A percentile compares a stretch with the other conserved stretches of the same genome.
Conservation (phyloP, 495 filamentous ascomycete genomes). For the Tuber umbilicatum region DNA sequence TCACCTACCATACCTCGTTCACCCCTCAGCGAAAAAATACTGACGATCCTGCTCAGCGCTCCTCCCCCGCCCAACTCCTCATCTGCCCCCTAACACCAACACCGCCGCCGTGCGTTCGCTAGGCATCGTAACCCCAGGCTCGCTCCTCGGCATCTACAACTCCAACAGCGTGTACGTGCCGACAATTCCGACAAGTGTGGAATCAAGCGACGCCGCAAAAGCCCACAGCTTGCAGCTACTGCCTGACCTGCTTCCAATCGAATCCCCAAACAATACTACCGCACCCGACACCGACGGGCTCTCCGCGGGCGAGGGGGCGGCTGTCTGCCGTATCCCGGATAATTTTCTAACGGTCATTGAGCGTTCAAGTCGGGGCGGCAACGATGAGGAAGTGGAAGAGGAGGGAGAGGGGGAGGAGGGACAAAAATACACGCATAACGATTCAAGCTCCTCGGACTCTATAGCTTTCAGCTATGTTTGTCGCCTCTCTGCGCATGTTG, state of each 20-base stretch:
- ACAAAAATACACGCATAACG: background rate
- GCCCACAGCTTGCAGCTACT: background rate
- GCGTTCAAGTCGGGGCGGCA: background rate
- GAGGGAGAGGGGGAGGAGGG: background rate
- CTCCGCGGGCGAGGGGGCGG: background rate
- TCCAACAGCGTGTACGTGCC: background rate
- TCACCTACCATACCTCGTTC: background rate
- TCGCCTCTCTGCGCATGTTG: background rate
- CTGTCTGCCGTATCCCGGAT: background rate
- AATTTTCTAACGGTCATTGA: background rate
- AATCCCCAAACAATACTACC: background rate
- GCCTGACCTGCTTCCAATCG: background rate
- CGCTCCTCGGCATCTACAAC: background rate
- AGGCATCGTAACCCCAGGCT: background rate
- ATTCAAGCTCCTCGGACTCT: background rate
- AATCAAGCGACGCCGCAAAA: background rate
- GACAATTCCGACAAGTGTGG: background rate
- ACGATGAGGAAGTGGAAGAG: background rate
- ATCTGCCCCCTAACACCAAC: background rate
- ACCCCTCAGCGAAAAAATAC: background rate
- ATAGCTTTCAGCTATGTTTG: background rate
- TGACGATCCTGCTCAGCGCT: background rate
- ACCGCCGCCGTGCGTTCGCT: background rate
- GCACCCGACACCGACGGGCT: background rate
- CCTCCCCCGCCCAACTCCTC: background rate